phyloP scores from a whole-genome alignment of 768 basidiomycete genomes.

The Coprinopsis sp. region DNA sequence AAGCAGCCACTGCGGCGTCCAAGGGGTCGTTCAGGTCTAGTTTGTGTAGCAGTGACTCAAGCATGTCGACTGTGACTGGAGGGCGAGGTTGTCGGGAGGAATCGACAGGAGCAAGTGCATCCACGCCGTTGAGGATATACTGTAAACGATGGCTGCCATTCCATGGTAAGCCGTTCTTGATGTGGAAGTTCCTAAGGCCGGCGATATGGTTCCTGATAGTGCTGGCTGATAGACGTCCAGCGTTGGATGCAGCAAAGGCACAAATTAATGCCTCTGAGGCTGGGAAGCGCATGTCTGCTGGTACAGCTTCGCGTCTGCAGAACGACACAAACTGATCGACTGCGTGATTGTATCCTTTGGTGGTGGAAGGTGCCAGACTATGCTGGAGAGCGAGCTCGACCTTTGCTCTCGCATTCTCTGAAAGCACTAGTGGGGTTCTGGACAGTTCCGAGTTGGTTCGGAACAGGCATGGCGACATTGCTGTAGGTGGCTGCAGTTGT shows the following conservation, averaged over 20 bases:
- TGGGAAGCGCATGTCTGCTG: conserved; percentile 23
- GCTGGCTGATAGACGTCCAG: conserved; percentile 11
- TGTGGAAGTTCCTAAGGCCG: conserved; percentile 31
- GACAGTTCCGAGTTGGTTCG: too few relatives aligned
- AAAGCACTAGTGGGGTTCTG: too few relatives aligned
- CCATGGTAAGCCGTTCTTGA: conserved; percentile 28
- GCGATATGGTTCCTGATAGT: conserved; percentile 27
- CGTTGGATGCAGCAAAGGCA: conserved; percentile 19
- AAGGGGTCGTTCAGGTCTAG: conserved; percentile 21
- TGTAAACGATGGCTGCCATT: conserved; percentile 22
- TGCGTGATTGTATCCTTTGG: conserved; percentile 26
- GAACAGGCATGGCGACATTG: too few relatives aligned
- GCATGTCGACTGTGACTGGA: background rate
- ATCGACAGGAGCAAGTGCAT: conserved; percentile 1
- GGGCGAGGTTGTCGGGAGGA: background rate
- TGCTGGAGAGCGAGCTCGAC: background rate
- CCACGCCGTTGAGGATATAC: conserved; percentile 9
- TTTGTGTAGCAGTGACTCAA: background rate
- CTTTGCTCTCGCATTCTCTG: too few relatives aligned
- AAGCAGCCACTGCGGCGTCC: conserved; percentile 28
- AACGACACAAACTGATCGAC: conserved; percentile 28
- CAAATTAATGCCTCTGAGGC: conserved; percentile 23
- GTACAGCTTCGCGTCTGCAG: conserved; percentile 22
- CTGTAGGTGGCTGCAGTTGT: too few relatives aligned
- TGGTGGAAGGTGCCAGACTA: conserved; percentile 11